Percentiles rank a stretch among this genome's conserved stretches.
Conservation (phyloP, 352 stramenopile species). For the Pythium scleroteichum region DNA sequence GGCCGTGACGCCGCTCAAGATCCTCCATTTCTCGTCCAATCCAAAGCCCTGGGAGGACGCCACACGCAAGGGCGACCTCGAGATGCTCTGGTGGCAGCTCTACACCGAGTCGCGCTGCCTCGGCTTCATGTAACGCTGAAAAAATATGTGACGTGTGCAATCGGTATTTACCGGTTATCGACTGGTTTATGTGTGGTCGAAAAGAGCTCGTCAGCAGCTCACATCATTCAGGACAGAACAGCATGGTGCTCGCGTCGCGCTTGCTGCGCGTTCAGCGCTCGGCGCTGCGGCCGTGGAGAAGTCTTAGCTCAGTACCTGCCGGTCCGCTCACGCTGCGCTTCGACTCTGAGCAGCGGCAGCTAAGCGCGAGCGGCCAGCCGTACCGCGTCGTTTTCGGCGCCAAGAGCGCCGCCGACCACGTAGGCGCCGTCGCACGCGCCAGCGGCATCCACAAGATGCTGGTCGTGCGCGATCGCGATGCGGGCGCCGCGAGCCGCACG, state of each 20-base stretch:
- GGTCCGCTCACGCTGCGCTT: conserved; percentile 29
- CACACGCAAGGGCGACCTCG: conserved; percentile 40
- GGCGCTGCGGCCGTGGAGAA: background rate
- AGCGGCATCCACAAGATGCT: conserved; percentile 69
- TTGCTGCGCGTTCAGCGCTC: conserved; percentile 14
- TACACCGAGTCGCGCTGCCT: conserved; percentile 37
- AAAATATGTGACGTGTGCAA: conserved; percentile 20
- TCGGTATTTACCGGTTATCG: conserved; percentile 8
- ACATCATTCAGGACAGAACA: background rate
- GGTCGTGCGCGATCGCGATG: conserved; percentile 65
- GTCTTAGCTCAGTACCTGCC: background rate
- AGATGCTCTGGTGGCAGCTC: conserved; percentile 48
- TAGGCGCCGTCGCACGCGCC: conserved; percentile 38
- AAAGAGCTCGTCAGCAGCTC: too few species aligned
- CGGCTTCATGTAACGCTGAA: conserved; percentile 17
- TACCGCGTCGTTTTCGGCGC: conserved; percentile 52
- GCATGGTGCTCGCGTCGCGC: conserved; percentile 11
- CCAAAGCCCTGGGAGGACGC: conserved; percentile 47
- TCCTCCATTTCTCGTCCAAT: conserved; percentile 43
- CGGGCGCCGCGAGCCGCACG: conserved; percentile 48
- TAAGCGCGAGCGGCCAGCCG: conserved; percentile 44
- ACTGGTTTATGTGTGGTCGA: conserved; percentile 8
- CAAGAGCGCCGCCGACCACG: conserved; percentile 40
- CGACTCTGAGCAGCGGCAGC: conserved; percentile 34
- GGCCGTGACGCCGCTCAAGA: conserved; percentile 43